These are phyloP conservation scores for Vararia minispora DNA, from an alignment of 768 basidiomycete genomes.

Conservation along the genomic window DNA sequence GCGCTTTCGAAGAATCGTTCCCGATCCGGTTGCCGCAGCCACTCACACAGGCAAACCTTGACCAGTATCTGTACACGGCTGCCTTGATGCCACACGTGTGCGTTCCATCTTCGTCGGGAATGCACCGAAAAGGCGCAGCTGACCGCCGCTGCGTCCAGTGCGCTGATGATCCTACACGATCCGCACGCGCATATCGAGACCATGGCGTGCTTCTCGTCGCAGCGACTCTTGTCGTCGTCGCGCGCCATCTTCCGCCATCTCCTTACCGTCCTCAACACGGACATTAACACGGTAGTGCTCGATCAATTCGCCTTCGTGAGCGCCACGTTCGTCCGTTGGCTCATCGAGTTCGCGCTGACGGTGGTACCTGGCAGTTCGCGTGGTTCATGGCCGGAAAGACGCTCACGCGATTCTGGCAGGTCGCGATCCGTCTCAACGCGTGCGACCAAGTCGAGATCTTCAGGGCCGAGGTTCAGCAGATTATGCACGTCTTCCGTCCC, in stretches of 20 bases:
- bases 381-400: conserved; percentile 65
- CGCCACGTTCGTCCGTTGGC: no score
- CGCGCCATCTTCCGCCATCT: conserved; percentile 57
- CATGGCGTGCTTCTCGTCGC: conserved; percentile 54
- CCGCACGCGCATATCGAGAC: conserved; percentile 57
- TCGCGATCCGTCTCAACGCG: conserved; percentile 47
- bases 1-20: conserved; percentile 17
- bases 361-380: conserved; percentile 42
- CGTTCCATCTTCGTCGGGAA: no score
- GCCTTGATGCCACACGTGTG: conserved; percentile 20
- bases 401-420: conserved; percentile 54
- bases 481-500: conserved; percentile 43
- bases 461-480: conserved; percentile 54
- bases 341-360: no score
- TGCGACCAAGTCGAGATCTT: conserved; percentile 47
- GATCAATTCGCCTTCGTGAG: conserved; percentile 62
- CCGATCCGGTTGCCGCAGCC: conserved; percentile 21
- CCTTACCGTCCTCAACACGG: conserved; percentile 56
- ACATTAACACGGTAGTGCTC: conserved; percentile 57
- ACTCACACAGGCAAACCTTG: conserved; percentile 27
- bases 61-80: conserved; percentile 23
- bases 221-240: conserved; percentile 56
- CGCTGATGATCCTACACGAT: conserved; percentile 63
- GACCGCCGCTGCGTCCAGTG: conserved; percentile 28
- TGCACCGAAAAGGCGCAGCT: no score